Evolutionary conservation across 257 asterid species (phyloP).

Genomic region (Solanum chiquidenum): DNA sequence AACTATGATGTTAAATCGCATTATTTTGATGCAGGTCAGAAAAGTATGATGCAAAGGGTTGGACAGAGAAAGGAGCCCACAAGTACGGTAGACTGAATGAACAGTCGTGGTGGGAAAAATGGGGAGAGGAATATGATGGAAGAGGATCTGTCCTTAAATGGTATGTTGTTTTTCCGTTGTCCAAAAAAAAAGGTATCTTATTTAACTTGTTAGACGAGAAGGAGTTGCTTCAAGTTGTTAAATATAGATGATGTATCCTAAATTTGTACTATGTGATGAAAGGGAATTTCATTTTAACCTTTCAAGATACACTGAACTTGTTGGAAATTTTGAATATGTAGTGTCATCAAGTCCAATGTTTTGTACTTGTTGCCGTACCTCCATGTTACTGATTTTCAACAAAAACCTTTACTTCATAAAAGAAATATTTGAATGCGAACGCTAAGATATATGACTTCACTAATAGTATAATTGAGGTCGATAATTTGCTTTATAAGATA

Average conservation of each 20-base stretch:
- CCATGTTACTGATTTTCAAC: not conserved
- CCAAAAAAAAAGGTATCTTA: conserved; percentile 52
- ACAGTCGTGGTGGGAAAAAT: conserved; percentile 99
- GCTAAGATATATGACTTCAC: not conserved
- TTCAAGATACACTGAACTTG: not conserved
- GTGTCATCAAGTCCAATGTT: too few species aligned
- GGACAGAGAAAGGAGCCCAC: conserved; percentile 97
- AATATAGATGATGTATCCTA: too few species aligned
- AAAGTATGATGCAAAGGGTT: conserved; percentile 96
- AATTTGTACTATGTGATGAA: too few species aligned
- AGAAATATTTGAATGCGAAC: not conserved
- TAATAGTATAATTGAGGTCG: not conserved
- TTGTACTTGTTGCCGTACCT: too few species aligned
- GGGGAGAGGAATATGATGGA: conserved; percentile 99
- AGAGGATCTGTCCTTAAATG: conserved; percentile 94
- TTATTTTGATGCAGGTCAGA: conserved; percentile 64
- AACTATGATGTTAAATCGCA: not conserved
- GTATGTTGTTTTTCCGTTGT: conserved; percentile 20
- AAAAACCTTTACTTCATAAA: not conserved
- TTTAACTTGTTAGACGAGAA: not conserved
- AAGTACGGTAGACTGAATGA: conserved; percentile 92
- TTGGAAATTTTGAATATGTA: too few species aligned
- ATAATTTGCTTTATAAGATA: not conserved
- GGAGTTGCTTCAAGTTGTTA: not conserved
- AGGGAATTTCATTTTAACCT: too few species aligned